These are phyloP conservation scores for Punctularia strigosozonata DNA, from an alignment of 768 basidiomycete species.

Conservation along the genomic window DNA sequence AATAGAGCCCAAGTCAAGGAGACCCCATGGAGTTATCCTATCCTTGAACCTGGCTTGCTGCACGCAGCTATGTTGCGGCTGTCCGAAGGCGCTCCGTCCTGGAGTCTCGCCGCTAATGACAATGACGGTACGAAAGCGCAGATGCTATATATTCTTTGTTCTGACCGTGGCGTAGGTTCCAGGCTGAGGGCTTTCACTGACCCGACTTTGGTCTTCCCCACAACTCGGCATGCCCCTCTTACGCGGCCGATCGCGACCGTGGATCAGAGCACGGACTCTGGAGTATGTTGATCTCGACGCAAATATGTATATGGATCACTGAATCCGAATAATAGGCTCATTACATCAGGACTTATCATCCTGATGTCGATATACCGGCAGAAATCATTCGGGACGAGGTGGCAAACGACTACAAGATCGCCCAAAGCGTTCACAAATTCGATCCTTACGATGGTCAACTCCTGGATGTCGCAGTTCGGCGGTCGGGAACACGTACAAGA, in stretches of 20 bases:
- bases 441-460: slow-evolving; percentile 29
- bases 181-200: no score
- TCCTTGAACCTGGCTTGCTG: slow-evolving; percentile 43
- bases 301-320: background rate
- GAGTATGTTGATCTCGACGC: slow-evolving; percentile 28
- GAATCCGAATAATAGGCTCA: slow-evolving; percentile 35
- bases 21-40: slow-evolving; percentile 29
- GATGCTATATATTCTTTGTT: background rate
- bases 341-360: slow-evolving; percentile 58
- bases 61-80: slow-evolving; percentile 44
- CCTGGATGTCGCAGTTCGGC: slow-evolving; percentile 28
- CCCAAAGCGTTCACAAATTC: slow-evolving; percentile 27
- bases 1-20: slow-evolving; percentile 16
- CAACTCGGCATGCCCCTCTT: slow-evolving; percentile 31
- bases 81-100: slow-evolving; percentile 32
- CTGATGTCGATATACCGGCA: slow-evolving; percentile 64
- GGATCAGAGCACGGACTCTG: slow-evolving; percentile 52
- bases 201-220: slow-evolving; percentile 53
- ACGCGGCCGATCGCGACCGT: slow-evolving; percentile 19
- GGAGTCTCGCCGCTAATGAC: slow-evolving; percentile 32
- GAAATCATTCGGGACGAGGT: slow-evolving; percentile 53
- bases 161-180: no score
- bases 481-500: slow-evolving; percentile 12
- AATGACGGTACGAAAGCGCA: slow-evolving; percentile 13
- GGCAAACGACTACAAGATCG: slow-evolving; percentile 27